These are phyloP conservation scores for Malus asiatica DNA, from an alignment of 306 rosid genomes.

Conservation along the genomic window DNA sequence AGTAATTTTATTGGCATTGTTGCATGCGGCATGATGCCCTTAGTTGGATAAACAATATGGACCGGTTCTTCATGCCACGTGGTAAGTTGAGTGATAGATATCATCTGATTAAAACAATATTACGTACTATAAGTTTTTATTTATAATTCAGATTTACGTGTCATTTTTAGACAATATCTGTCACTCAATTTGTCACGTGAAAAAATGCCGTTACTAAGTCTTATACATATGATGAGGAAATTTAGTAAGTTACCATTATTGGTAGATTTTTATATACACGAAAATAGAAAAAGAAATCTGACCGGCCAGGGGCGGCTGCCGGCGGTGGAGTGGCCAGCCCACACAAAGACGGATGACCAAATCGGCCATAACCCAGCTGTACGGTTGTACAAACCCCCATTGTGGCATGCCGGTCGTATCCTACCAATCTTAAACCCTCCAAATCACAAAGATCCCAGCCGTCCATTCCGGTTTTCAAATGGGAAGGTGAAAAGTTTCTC, in stretches of 20 bases:
- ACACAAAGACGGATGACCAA: not conserved
- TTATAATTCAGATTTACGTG: too few relatives aligned
- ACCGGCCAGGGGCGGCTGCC: not conserved
- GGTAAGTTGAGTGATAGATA: not conserved
- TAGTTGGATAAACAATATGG: too few relatives aligned
- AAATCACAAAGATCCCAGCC: not conserved
- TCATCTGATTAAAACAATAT: too few relatives aligned
- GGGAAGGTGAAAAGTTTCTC: not conserved
- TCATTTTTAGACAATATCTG: too few relatives aligned
- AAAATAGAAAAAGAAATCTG: not conserved
- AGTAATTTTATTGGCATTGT: not conserved
- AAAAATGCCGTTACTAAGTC: too few relatives aligned
- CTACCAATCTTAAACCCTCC: not conserved
- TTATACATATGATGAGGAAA: too few relatives aligned
- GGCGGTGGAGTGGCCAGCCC: not conserved
- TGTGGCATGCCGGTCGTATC: not conserved
- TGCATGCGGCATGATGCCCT: too few relatives aligned
- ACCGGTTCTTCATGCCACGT: not conserved
- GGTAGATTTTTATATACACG: not conserved
- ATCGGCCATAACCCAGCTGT: not conserved
- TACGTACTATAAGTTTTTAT: too few relatives aligned
- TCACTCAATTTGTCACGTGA: too few relatives aligned
- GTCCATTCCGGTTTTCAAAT: not conserved
- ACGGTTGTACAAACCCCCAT: not conserved
- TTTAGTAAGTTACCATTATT: too few relatives aligned